Base-by-base conservation (phyloP, 495 filamentous ascomycete species). In the Neurospora sp. region DNA sequence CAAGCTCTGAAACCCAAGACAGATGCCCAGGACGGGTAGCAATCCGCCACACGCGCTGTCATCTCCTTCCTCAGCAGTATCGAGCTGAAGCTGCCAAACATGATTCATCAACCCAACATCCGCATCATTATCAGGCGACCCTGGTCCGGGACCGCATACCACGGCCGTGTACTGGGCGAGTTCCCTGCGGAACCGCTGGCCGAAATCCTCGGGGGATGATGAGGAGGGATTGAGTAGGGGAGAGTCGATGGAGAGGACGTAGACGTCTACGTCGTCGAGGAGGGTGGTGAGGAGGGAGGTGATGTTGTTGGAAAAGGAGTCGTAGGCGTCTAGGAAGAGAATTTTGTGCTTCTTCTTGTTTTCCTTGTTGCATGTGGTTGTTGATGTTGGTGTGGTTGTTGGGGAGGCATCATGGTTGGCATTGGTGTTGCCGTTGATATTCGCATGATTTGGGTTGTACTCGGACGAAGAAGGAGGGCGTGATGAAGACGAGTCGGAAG, bases 251-350 rank as follows among this genome's bases (percentile, higher is more conserved):
- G 88, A 88, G 73, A 96, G 85, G 14, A 90, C 86, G 8, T 88
- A 89, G 68, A 97, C 91, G 31, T 89, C 83, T 37, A 87, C 92
- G 69, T 83, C 80, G 12, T 31, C 12, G 11, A 94, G 83, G 18
- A 84, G 84, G 10, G 91, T 88, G 74, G 89, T 84, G 20, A 98
- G 86, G 75, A 96, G 89, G 18, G 90, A 86, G 61, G 94, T 88
- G 73, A 98, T 94, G 84, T 97, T 98, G 82, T 97, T 92, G 59
- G 94, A 91, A 83, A 97, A 98, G 70, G 94, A 97, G 82, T 98
- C 96, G 78, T 97, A 96, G 70, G 94, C 93, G 79, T 99, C 96
- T 59, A 99, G 82, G 80, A 96, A 94, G 61, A 99, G 88, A 70
- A 98, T 75, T 35, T 39, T 69, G 73, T 35, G 70, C 27, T 27